These are phyloP conservation scores for Starmerella bombi DNA, from an alignment of 805 yeast genomes.

Conservation along the genomic window DNA sequence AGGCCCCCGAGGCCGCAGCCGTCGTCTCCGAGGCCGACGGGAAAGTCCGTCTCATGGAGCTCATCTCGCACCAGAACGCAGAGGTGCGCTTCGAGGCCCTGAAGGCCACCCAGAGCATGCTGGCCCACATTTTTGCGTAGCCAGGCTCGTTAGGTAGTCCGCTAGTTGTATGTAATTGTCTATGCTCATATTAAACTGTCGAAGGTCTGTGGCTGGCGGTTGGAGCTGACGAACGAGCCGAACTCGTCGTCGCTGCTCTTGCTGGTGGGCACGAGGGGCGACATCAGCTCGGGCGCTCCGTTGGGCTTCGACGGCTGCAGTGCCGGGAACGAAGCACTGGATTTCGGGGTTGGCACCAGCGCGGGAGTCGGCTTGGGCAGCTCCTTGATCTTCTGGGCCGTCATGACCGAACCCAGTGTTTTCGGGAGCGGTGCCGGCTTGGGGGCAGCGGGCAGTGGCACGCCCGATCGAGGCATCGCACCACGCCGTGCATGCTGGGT, in stretches of 20 bases:
- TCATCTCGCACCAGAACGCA: constrained; percentile 65
- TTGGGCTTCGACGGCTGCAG: constrained; percentile 6
- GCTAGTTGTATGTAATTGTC: too few relatives aligned
- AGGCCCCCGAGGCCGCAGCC: constrained; percentile 47
- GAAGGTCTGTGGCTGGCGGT: too few relatives aligned
- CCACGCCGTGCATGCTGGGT: too few relatives aligned
- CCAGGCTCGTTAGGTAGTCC: too few relatives aligned
- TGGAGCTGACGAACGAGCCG: too few relatives aligned
- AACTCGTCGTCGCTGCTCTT: constrained; percentile 5
- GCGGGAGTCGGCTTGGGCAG: constrained; percentile 1
- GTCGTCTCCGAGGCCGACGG: constrained; percentile 44
- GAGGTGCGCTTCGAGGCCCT: constrained; percentile 91
- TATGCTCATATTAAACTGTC: too few relatives aligned
- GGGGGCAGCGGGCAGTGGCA: too few relatives aligned
- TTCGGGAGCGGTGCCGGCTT: too few relatives aligned
- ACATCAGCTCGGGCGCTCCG: background rate
- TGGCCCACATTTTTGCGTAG: constrained; percentile 56
- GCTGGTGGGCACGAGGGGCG: background rate
- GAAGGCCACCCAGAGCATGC: constrained; percentile 86
- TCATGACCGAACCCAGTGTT: background rate
- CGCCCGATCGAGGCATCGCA: too few relatives aligned
- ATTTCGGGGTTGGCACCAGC: constrained; percentile 2
- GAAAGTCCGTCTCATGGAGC: constrained; percentile 71
- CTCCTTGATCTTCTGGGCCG: background rate
- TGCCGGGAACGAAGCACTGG: constrained; percentile 5